Evolutionary conservation across 139 green algal genomes (phyloP).

Genomic region (Gonium pectorale): DNA sequence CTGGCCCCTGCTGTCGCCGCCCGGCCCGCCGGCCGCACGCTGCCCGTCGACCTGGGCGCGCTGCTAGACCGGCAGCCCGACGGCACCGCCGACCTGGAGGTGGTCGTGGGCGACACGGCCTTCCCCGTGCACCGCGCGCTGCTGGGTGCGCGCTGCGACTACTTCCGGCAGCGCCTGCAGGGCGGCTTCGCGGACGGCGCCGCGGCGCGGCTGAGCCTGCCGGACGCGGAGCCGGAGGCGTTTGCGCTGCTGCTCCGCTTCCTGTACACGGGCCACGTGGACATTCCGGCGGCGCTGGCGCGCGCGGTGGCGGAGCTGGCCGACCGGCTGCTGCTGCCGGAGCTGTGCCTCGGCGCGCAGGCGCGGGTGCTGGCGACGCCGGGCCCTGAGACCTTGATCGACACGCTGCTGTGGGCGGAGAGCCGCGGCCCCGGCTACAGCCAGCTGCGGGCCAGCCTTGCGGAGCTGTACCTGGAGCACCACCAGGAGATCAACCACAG

Average conservation of each 20-base stretch:
- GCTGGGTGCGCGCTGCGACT: background rate
- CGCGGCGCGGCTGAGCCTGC: background rate
- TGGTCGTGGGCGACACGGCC: background rate
- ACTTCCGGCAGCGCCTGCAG: constrained; percentile 28
- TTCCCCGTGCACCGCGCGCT: background rate
- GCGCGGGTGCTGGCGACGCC: background rate
- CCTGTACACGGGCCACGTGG: background rate
- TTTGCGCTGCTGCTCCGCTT: constrained; percentile 14
- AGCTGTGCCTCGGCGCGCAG: background rate
- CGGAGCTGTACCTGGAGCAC: constrained; percentile 13
- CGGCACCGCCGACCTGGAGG: background rate
- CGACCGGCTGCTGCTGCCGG: constrained; percentile 3
- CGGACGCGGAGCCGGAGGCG: background rate
- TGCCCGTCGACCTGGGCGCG: constrained; percentile 9
- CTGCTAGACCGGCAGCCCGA: constrained; percentile 9
- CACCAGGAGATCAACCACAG: background rate
- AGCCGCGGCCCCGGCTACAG: background rate
- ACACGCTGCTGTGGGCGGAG: constrained; percentile 1
- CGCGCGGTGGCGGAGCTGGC: background rate
- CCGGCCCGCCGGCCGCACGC: background rate
- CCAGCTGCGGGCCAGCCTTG: background rate
- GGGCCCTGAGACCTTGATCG: background rate
- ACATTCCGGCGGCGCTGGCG: background rate
- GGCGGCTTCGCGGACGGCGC: background rate
- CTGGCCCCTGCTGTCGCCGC: background rate